Conservation (phyloP, 139 green algal genomes). For the Micractinium conductrix region DNA sequence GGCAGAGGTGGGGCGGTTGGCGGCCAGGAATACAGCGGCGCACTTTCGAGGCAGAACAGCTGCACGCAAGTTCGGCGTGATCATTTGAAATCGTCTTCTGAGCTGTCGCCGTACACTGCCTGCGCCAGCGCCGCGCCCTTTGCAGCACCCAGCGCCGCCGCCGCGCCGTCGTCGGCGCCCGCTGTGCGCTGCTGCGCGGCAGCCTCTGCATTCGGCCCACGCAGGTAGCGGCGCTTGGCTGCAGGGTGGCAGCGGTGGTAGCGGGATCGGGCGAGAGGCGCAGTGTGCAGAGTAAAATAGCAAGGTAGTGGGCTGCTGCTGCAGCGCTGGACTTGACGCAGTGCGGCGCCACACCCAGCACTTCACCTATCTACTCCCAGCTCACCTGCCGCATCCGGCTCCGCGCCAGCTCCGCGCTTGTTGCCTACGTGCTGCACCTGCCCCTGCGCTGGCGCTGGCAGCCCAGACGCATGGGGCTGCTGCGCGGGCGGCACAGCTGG, state of each 20-base stretch:
- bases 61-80: too few relatives aligned
- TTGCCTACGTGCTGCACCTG: neutral
- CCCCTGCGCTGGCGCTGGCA: too few relatives aligned
- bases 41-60: too few relatives aligned
- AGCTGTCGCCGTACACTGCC: neutral
- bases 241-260: too few relatives aligned
- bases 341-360: too few relatives aligned
- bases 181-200: neutral
- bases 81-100: neutral
- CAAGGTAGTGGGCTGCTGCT: too few relatives aligned
- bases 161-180: neutral
- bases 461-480: neutral
- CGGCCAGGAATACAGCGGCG: too few relatives aligned
- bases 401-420: neutral
- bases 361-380: neutral
- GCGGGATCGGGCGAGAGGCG: neutral
- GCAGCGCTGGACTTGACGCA: neutral
- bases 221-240: conserved; percentile 17
- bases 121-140: neutral
- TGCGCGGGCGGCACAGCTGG: neutral
- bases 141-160: neutral
- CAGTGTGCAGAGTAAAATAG: neutral
- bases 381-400: neutral
- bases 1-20: too few relatives aligned
- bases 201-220: conserved; percentile 20